Evolutionary conservation across 352 stramenopile genomes (phyloP).

Genomic region (Pythium sukuiense): DNA sequence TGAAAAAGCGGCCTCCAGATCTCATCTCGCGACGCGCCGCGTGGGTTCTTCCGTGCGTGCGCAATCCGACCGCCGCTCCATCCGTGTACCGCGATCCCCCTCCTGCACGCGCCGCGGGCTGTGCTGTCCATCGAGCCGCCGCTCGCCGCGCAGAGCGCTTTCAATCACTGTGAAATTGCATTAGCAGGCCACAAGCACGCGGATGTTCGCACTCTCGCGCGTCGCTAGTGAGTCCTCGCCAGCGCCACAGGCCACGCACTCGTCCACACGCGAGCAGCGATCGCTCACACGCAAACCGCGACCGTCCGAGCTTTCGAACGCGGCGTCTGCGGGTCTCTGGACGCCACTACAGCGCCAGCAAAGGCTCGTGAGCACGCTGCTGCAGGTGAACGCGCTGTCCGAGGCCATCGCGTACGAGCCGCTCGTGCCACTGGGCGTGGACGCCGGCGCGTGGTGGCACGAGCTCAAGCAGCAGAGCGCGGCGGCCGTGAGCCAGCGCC

Average conservation of each 20-base stretch:
- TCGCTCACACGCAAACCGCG: not conserved
- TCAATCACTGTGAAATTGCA: not conserved
- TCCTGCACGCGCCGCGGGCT: not conserved
- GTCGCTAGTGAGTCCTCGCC: not conserved
- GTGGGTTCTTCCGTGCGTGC: not conserved
- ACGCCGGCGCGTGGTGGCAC: slow-evolving; percentile 28
- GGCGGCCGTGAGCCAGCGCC: slow-evolving; percentile 8
- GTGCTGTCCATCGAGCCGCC: slow-evolving; percentile 8
- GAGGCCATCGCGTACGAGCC: slow-evolving; percentile 22
- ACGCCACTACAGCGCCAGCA: slow-evolving; percentile 18
- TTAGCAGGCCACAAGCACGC: not conserved
- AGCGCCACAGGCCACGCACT: not conserved
- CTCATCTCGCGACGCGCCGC: slow-evolving; percentile 4
- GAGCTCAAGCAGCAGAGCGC: slow-evolving; percentile 28
- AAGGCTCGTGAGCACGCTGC: slow-evolving; percentile 16
- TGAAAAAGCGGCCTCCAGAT: not conserved
- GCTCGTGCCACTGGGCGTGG: slow-evolving; percentile 25
- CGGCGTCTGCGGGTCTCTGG: slow-evolving; percentile 3
- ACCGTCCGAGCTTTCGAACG: not conserved
- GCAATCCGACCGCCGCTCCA: not conserved
- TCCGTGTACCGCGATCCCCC: not conserved
- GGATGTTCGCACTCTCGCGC: slow-evolving; percentile 3
- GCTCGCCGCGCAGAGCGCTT: not conserved
- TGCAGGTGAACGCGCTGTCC: slow-evolving; percentile 28
- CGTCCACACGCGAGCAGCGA: not conserved